Base-by-base conservation (phyloP, 306 rosid genomes). In the Aeschynomene evenia region DNA sequence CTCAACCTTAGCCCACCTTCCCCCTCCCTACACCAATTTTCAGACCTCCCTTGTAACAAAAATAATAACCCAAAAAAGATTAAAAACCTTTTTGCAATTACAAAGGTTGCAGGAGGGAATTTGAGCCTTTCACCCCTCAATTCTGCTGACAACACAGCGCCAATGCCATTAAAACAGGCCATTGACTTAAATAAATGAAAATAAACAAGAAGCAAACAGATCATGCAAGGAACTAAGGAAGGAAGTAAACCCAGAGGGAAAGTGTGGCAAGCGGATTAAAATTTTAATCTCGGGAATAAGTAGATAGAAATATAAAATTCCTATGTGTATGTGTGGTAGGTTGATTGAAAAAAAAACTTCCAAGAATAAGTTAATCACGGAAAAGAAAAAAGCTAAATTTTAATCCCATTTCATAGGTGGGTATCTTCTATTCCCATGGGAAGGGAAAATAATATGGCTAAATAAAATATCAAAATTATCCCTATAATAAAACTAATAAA, bases 211-310 rank as follows among this genome's bases (percentile, higher is more conserved):
- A 33, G 57, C 74, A 34, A 76, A 67, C 34, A 66, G 42, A 52
- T 65, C 55, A 64, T 64, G 63, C 18, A 39, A 42, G 58, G 68
- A 20, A 71, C 57, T 74, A 43, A 24, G 55, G 68, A 20, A 71
- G 63, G 77, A 43, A 24, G 55, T 54, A 57, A 48, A 34, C 72
- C 58, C 56, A 46, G 34, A 53, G 24, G 5, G n/a, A n/a, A n/a
- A n/a, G n/a, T n/a, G n/a, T n/a, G n/a, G n/a, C n/a, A n/a, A n/a
- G n/a, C n/a, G n/a, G n/a, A n/a, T n/a, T n/a, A n/a, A n/a, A n/a
- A n/a, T n/a, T n/a, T n/a, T n/a, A n/a, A n/a, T n/a, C n/a, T n/a
- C n/a, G n/a, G n/a, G n/a, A n/a, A n/a, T n/a, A n/a, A n/a, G n/a
- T n/a, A n/a, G n/a, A n/a, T n/a, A n/a, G n/a, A n/a, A n/a, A n/a